Evolutionary conservation across 176 grass and related monocot genomes (phyloP), one percentile per base, ranked within the genome.

Genomic region (Cenchrus fungigraminus): DNA sequence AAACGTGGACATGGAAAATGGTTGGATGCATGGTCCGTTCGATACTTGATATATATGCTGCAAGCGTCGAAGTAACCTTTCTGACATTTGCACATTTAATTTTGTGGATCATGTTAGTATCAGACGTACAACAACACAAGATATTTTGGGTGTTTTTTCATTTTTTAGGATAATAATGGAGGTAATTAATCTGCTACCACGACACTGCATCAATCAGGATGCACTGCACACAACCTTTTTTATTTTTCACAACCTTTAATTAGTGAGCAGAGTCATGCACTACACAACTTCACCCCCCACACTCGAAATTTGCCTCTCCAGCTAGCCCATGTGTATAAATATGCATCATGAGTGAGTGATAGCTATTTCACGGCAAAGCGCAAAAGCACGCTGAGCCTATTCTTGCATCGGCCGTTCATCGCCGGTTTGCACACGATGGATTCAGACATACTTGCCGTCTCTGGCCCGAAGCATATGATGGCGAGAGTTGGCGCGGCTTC

Each of bases 401-500:
- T 46, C 45, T 46, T 7, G 6, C 45, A 9, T 6, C 9, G 34
- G 9, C 31, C 4, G 16, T 13, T 44, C 50, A 12, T 51, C 50
- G 50, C 19, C 1, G 40, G 45, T 9, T 17, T 75, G 15, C 59
- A 16, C 57, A 1, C 37, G 37, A 79, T 79, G 76, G 59, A 7
- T 64, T 64, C 76, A 28, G 59, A 79, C 0, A 22, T 79, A 6
- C 64, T 79, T n/a, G 43, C 76, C 8, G 13, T 31, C 4, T 63
- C 58, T 8, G 76, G 76, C 7, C 76, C 76, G 13, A 49, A 6
- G n/a, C 76, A 79, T 50, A 64, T 64, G 76, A 79, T 79, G 59
- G 25, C 4, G 4, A 79, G 46, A 29, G 4, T 47, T 47, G 76
- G 76, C 20, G 0, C 7, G n/a, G 76, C 6, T 64, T 28, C 76